These are phyloP conservation scores for Teratosphaeria nubilosa DNA, from an alignment of 2,329 filamentous ascomycete genomes.

Conservation along the genomic window DNA sequence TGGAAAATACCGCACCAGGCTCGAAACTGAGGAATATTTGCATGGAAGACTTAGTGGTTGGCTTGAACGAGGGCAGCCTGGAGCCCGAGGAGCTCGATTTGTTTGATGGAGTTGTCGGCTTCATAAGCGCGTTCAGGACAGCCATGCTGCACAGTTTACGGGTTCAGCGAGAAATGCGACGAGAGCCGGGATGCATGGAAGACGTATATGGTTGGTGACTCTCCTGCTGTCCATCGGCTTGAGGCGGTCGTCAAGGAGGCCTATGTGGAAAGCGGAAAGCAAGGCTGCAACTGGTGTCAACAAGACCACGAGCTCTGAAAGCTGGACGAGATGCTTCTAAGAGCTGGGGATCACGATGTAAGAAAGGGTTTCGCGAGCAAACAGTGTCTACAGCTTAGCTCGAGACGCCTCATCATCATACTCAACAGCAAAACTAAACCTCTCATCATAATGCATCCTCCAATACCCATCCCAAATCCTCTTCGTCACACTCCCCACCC, in stretches of 20 bases:
- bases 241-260: background rate
- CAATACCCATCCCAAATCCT: slow-evolving; percentile 44
- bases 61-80: background rate
- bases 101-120: background rate
- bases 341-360: no score
- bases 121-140: background rate
- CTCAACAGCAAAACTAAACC: slow-evolving; percentile 7
- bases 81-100: background rate
- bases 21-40: background rate
- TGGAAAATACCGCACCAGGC: background rate
- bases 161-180: background rate
- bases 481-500: slow-evolving; percentile 37
- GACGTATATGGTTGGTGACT: background rate
- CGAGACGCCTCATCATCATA: slow-evolving; percentile 1
- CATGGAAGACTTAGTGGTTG: background rate
- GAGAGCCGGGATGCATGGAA: background rate
- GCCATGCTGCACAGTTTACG: background rate
- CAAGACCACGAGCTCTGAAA: no score
- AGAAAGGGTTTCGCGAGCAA: background rate
- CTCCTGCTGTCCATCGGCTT: background rate
- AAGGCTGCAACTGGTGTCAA: no score
- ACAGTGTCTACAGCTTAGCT: background rate
- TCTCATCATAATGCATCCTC: slow-evolving; percentile 36
- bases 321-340: no score
- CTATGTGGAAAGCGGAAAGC: background rate